Base-by-base conservation (phyloP, 257 asterid genomes). In the Verbascum thapsus region DNA sequence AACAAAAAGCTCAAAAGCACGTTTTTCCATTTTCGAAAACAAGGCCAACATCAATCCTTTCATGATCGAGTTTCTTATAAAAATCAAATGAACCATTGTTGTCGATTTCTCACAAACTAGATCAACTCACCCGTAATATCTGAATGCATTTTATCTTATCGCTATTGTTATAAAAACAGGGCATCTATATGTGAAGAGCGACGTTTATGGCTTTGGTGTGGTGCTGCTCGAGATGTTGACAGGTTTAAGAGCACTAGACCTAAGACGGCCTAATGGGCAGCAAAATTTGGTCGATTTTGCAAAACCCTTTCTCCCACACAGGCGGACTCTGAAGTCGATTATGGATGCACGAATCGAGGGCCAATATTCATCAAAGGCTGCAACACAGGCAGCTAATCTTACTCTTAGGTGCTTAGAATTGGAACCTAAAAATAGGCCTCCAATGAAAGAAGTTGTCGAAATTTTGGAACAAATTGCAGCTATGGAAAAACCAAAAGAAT, bases 141-240 rank as follows among this genome's bases (percentile, higher is more conserved):
- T 41, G 51, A 53, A n/a, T 43, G 20, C 37, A 10, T 22, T 58
- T 30, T 8, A 17, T 61, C 32, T 43, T 18, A 54, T 44, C 45
- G 2, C 15, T 13, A n/a, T 49, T 60, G 17, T 44, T 40, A 37
- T 43, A 41, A 47, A 44, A 22, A 42, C 70, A 80, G 89, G 90
- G 11, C 90, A 80, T 69, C 76, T 83, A 3, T 80, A 80, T 11
- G 86, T 80, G 72, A 78, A 80, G 77, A 78, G 90, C 52, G 84
- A 83, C 15, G 86, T 83, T 44, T 83, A 83, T 42, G 90, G 90
- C 3, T 83, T 80, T 16, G 90, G 90, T 0, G 86, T 83, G 45
- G 90, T 83, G 78, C 74, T 83, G 68, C 86, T 83, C 12, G 90
- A 83, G 81, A 60, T 80, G 66, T 7, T 83, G 65, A 80, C 90